Evolutionary conservation across 805 yeast species (phyloP).

Genomic region (Starmera caribaea): DNA sequence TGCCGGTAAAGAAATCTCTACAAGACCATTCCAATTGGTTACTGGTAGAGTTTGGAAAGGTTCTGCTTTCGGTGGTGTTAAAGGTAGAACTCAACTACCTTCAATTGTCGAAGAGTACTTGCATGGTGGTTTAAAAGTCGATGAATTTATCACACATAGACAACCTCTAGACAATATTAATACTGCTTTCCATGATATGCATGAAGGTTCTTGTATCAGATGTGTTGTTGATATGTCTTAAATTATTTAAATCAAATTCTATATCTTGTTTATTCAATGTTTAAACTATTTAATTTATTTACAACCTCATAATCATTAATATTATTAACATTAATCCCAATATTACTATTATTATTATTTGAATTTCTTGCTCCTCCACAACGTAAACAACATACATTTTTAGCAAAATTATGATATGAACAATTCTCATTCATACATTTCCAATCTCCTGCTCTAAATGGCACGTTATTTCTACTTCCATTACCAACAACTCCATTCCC

Average conservation of each 20-base stretch:
- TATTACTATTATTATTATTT: conserved; percentile 7
- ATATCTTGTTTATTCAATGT: too few relatives aligned
- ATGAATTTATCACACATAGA: conserved; percentile 91
- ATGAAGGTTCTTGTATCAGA: conserved; percentile 87
- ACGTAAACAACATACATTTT: conserved; percentile 75
- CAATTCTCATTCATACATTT: conserved; percentile 75
- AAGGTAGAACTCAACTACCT: conserved; percentile 94
- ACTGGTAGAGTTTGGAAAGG: conserved; percentile 99
- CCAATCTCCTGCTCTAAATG: conserved; percentile 97
- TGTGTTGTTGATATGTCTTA: conserved; percentile 57
- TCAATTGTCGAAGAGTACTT: conserved; percentile 80
- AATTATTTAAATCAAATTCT: neutral
- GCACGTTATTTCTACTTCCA: conserved; percentile 45
- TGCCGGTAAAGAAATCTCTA: conserved; percentile 92
- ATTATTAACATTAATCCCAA: conserved; percentile 1
- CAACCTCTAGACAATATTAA: conserved; percentile 72
- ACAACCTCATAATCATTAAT: too few relatives aligned
- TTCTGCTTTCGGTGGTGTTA: conserved; percentile 98
- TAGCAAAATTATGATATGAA: conserved; percentile 86
- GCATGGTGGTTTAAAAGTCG: conserved; percentile 75
- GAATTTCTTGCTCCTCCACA: conserved; percentile 65
- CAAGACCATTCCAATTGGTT: conserved; percentile 97
- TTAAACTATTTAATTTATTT: too few relatives aligned
- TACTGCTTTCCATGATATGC: conserved; percentile 90
- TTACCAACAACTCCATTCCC: conserved; percentile 3